Conservation (phyloP, 228 moss, liverwort and hornwort genomes). For the Sphagnum magellanicum region DNA sequence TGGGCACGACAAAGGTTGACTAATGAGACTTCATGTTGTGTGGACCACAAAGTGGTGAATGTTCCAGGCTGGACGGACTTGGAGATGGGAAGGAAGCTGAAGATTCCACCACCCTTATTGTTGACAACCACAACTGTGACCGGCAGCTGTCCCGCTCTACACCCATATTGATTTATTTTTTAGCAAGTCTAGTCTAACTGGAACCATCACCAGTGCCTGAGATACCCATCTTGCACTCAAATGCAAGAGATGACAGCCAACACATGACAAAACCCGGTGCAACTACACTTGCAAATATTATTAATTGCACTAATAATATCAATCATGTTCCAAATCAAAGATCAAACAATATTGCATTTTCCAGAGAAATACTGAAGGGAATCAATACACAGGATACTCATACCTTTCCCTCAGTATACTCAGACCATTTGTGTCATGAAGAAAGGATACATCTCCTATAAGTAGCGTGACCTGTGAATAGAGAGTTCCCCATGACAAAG, state of each 20-base stretch:
- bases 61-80: slow-evolving; percentile 54
- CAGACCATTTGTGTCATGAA: slow-evolving; percentile 97
- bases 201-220: neutral
- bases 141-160: slow-evolving; percentile 86
- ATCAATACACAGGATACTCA: neutral
- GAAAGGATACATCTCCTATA: slow-evolving; percentile 90
- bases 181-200: neutral
- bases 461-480: slow-evolving; percentile 76
- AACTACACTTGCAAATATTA: neutral
- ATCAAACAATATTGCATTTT: neutral
- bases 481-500: neutral
- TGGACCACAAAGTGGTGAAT: slow-evolving; percentile 71
- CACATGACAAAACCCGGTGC: neutral
- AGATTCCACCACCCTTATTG: slow-evolving; percentile 94
- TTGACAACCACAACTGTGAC: slow-evolving; percentile 95
- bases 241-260: too few species aligned
- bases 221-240: neutral
- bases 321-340: too few species aligned
- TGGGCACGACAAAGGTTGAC: slow-evolving; percentile 81
- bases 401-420: slow-evolving; percentile 77
- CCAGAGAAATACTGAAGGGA: neutral
- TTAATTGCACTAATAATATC: too few species aligned
- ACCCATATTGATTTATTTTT: neutral
- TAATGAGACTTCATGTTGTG: slow-evolving; percentile 64
- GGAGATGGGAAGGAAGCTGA: slow-evolving; percentile 82